phyloP scores from a whole-genome alignment of 805 yeast genomes.

The Metschnikowia bowlesiae region DNA sequence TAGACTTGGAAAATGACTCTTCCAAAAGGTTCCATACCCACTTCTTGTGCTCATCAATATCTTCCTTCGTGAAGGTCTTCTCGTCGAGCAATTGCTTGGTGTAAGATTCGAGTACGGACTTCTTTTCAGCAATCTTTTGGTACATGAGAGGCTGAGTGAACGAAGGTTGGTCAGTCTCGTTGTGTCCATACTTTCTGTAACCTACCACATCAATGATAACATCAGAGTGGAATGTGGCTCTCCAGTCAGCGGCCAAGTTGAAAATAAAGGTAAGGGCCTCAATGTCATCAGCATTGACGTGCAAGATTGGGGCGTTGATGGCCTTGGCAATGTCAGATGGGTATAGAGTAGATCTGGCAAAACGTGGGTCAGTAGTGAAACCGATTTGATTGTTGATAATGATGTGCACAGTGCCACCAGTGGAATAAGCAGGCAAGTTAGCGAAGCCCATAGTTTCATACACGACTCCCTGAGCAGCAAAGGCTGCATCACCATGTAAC shows the following conservation, averaged over 20 bases:
- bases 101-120: conserved; percentile 83
- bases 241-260: conserved; percentile 98
- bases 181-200: conserved; percentile 98
- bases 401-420: conserved; percentile 97
- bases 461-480: conserved; percentile 98
- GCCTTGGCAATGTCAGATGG: conserved; percentile 97
- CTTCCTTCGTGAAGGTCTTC: conserved; percentile 84
- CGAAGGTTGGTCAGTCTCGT: conserved; percentile 98
- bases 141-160: conserved; percentile 99
- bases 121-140: conserved; percentile 82
- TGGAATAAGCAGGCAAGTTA: conserved; percentile 87
- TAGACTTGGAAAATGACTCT: conserved; percentile 81
- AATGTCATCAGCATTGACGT: conserved; percentile 96
- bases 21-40: conserved; percentile 97
- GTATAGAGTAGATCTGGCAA: conserved; percentile 95
- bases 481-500: conserved; percentile 99
- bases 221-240: conserved; percentile 93
- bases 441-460: conserved; percentile 97
- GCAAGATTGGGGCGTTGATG: conserved; percentile 97
- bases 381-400: conserved; percentile 98
- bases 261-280: conserved; percentile 89
- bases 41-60: conserved; percentile 90
- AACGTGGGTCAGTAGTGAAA: conserved; percentile 98
- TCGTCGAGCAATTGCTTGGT: conserved; percentile 74
- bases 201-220: conserved; percentile 96